Evolutionary conservation across 805 yeast genomes (phyloP).

Genomic region (Candida parachauliodes): DNA sequence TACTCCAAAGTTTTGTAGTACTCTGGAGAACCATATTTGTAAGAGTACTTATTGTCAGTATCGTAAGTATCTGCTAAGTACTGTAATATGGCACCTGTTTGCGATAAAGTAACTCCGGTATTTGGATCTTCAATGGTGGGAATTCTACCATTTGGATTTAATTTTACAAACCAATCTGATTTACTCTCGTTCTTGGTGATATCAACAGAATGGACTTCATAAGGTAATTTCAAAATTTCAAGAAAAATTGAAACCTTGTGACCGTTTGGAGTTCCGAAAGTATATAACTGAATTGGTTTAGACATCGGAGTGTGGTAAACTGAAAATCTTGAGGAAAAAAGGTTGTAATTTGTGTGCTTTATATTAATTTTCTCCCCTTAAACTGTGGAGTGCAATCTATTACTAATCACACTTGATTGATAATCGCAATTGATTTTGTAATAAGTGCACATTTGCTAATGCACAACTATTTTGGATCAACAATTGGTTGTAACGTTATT

Average conservation of each 20-base stretch:
- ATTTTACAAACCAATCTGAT: conserved; percentile 51
- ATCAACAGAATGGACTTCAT: conserved; percentile 40
- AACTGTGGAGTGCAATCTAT: no score
- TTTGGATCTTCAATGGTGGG: conserved; percentile 47
- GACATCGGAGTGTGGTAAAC: conserved; percentile 1
- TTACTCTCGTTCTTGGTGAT: conserved; percentile 45
- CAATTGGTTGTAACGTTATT: no score
- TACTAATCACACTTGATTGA: no score
- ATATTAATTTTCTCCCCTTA: no score
- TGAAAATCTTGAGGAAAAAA: no score
- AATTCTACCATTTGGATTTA: conserved; percentile 63
- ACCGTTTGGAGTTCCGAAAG: conserved; percentile 44
- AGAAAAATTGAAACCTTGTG: conserved; percentile 37
- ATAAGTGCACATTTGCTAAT: no score
- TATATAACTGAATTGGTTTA: conserved; percentile 16
- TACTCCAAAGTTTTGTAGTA: conserved; percentile 55
- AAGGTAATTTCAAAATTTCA: conserved; percentile 41
- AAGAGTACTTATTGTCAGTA: conserved; percentile 45
- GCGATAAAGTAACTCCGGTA: conserved; percentile 48
- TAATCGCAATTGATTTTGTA: no score
- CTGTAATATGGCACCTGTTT: conserved; percentile 59
- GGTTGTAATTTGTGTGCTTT: neutral
- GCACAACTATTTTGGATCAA: no score
- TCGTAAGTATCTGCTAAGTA: conserved; percentile 63
- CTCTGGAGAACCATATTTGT: conserved; percentile 28